Evolutionary conservation across 2,329 filamentous ascomycete genomes (phyloP).

Genomic region (Periconia sp.): DNA sequence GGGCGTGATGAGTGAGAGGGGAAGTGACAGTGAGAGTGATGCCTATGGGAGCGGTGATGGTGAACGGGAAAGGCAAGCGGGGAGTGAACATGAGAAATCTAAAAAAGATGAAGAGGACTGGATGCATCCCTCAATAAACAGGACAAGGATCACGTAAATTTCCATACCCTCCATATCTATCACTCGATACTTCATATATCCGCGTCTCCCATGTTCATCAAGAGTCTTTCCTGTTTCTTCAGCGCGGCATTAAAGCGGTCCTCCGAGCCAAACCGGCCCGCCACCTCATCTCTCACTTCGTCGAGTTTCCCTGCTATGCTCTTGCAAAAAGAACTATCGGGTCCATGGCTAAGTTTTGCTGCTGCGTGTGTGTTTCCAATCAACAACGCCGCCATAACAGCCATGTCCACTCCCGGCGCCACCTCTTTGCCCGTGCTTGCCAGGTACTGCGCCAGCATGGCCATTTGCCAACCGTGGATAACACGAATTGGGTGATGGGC

Average conservation of each 20-base stretch:
- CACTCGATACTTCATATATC: too few species aligned
- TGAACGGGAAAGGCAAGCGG: background rate
- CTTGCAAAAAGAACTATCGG: constrained; percentile 43
- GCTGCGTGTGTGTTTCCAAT: constrained; percentile 45
- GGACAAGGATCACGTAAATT: background rate
- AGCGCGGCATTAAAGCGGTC: constrained; percentile 25
- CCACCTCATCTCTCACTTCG: too few species aligned
- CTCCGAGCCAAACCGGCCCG: constrained; percentile 8
- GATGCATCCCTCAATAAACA: background rate
- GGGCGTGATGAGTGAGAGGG: constrained; percentile 5
- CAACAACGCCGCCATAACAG: constrained; percentile 46
- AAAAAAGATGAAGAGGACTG: background rate
- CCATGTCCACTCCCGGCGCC: constrained; percentile 43
- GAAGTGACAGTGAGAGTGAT: constrained; percentile 3
- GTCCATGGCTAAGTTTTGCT: constrained; percentile 48
- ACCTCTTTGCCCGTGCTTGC: constrained; percentile 24
- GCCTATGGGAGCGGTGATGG: background rate
- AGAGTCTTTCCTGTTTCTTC: constrained; percentile 25
- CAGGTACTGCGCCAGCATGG: constrained; percentile 40
- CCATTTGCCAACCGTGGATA: constrained; percentile 49
- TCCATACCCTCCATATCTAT: too few species aligned
- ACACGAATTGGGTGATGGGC: constrained; percentile 57
- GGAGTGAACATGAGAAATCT: background rate
- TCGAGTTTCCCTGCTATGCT: constrained; percentile 40
- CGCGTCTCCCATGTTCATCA: constrained; percentile 34